phyloP scores from a whole-genome alignment of 768 basidiomycete species.

The Suillus lakei region DNA sequence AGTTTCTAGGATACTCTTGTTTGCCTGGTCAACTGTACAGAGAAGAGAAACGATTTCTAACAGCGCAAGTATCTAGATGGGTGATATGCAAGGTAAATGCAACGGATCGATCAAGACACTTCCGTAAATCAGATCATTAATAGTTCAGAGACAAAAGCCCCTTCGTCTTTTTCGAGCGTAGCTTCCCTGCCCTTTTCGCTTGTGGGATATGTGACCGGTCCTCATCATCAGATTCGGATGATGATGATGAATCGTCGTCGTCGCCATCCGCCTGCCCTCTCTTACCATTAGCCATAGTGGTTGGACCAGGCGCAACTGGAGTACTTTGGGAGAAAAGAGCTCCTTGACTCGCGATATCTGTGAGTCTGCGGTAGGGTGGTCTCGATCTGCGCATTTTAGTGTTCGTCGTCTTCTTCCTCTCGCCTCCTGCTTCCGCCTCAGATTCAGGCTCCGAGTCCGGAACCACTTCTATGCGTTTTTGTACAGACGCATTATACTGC shows the following conservation, averaged over 20 bases:
- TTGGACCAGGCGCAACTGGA: slow-evolving; percentile 29
- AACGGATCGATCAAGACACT: not conserved
- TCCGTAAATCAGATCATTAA: not conserved
- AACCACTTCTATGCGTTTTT: slow-evolving; percentile 16
- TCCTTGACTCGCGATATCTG: slow-evolving; percentile 49
- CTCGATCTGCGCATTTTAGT: slow-evolving; percentile 15
- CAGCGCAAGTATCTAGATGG: not conserved
- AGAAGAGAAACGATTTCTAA: not conserved
- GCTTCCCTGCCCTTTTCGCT: slow-evolving; percentile 55
- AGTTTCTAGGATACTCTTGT: not conserved
- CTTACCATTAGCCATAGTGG: slow-evolving; percentile 30
- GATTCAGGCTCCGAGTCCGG: slow-evolving; percentile 39
- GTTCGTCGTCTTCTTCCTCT: slow-evolving; percentile 22
- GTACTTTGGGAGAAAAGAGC: slow-evolving; percentile 42
- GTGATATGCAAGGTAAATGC: not conserved
- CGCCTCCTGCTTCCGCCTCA: slow-evolving; percentile 38
- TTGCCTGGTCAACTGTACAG: not conserved
- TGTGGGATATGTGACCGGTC: slow-evolving; percentile 60
- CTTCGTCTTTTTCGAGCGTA: slow-evolving; percentile 32
- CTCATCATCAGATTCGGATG: slow-evolving; percentile 43
- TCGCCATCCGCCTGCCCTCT: slow-evolving; percentile 29
- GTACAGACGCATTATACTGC: slow-evolving; percentile 37
- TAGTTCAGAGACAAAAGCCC: slow-evolving; percentile 6
- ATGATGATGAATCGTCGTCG: slow-evolving; percentile 37
- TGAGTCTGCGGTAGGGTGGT: slow-evolving; percentile 49